Percentiles rank a stretch among this genome's conserved stretches.
phyloP scores from a whole-genome alignment of 2,329 filamentous ascomycete species.

The Colletotrichum musae region DNA sequence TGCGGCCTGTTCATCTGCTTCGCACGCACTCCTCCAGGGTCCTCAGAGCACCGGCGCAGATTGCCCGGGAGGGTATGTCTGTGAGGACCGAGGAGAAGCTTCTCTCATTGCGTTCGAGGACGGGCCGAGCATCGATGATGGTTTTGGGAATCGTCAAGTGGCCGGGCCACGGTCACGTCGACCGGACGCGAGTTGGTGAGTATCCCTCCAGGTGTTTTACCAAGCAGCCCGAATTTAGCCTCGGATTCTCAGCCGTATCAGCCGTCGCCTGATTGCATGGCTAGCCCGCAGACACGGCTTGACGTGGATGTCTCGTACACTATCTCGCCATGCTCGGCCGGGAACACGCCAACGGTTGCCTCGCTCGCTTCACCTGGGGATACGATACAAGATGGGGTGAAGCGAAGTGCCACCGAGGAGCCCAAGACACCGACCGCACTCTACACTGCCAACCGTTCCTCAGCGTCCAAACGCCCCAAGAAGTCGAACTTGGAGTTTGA shows the following conservation, averaged over 20 bases:
- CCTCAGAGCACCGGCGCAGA: background rate
- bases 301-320: background rate
- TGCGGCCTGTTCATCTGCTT: constrained; percentile 1
- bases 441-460: background rate
- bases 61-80: background rate
- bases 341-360: background rate
- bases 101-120: background rate
- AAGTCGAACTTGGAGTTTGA: background rate
- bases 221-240: background rate
- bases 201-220: no score
- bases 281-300: background rate
- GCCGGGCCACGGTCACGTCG: background rate
- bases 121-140: background rate
- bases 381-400: background rate
- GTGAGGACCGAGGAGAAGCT: background rate
- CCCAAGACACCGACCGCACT: no score
- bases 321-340: background rate
- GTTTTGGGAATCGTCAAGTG: background rate
- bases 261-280: background rate
- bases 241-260: constrained; percentile 1
- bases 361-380: background rate
- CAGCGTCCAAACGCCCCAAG: background rate
- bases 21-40: background rate
- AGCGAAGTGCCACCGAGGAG: background rate
- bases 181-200: background rate